These are phyloP conservation scores for Carex littledalei DNA, from an alignment of 176 grass and related monocot genomes.

Conservation along the genomic window DNA sequence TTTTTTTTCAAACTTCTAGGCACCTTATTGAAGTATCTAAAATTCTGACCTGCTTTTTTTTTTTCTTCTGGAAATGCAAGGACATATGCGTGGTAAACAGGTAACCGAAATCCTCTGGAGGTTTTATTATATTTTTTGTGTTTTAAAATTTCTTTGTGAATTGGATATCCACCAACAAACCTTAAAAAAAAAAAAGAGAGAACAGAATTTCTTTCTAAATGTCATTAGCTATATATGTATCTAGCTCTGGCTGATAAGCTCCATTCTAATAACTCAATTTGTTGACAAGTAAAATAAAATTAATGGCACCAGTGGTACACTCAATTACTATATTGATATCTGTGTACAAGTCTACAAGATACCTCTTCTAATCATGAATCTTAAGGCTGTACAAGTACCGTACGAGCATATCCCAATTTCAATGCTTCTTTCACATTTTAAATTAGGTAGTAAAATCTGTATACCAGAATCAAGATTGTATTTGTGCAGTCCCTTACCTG, in stretches of 20 bases:
- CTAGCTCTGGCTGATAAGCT: not conserved
- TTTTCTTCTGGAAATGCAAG: slow-evolving; percentile 4
- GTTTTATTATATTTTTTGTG: not conserved
- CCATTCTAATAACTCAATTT: not conserved
- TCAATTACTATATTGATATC: not conserved
- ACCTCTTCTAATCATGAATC: not conserved
- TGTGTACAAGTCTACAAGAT: not conserved
- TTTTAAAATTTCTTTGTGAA: not conserved
- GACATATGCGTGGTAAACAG: slow-evolving; percentile 49
- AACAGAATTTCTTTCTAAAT: no score
- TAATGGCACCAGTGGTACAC: not conserved
- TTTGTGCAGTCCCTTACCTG: not conserved
- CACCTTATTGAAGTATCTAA: not conserved
- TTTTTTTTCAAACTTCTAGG: not conserved
- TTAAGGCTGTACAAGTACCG: not conserved
- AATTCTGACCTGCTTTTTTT: not conserved
- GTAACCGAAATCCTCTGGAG: not conserved
- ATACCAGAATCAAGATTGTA: not conserved
- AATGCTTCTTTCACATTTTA: not conserved
- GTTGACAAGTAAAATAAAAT: not conserved
- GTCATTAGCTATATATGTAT: not conserved
- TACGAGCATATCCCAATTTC: not conserved
- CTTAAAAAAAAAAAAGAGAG: not conserved
- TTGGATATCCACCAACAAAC: not conserved
- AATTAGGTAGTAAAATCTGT: not conserved